Base-by-base conservation (phyloP, 106 monocot genomes). In the Cymbidium sinense region DNA sequence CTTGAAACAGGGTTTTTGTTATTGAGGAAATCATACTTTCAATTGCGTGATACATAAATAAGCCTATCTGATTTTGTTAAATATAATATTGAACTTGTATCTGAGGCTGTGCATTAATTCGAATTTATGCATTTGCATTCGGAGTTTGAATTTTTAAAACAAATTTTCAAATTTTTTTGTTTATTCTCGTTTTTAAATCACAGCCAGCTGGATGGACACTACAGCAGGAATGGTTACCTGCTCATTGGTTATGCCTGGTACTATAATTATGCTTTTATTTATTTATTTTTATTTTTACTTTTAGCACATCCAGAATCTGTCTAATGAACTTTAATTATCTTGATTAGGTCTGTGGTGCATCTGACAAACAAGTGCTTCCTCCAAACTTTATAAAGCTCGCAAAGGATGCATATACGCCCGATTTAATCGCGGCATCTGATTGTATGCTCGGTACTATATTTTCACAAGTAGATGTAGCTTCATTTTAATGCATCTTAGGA, bases 131-230 rank as follows among this genome's bases (percentile, higher is more conserved):
- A 52, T 52, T 0, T 52, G 52, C 13, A 52, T 20, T 15, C 17
- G 52, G 15, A 1, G 52, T 52, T 15, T 15, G 13, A 52, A 12
- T 52, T 52, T 54, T 54, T 17, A 54, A 54, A n/a, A 54, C 20
- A 54, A 54, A 6, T n/a, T 54, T 5, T 54, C 21, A 19, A 76
- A 76, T 3, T 34, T 34, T 29, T 19, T 20, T 18, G 35, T 6
- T 43, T 36, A 28, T 34, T 34, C 25, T 77, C 52, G 23, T 69
- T 23, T 58, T 74, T 73, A 10, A 73, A 7, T 74, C 79, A 34
- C 86, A 95, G 95, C 95, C 85, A 79, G 92, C 95, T 73, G 92
- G 89, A 78, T 95, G 95, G 95, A 88, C 86, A 55, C 83, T 95
- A 62, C 92, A 86, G 82, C 79, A 92, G 85, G 90, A 90, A 55